Evolutionary conservation across 495 filamentous ascomycete species (phyloP), one percentile per base, ranked within the genome.

Genomic region (Staphylotrichum longicolle): DNA sequence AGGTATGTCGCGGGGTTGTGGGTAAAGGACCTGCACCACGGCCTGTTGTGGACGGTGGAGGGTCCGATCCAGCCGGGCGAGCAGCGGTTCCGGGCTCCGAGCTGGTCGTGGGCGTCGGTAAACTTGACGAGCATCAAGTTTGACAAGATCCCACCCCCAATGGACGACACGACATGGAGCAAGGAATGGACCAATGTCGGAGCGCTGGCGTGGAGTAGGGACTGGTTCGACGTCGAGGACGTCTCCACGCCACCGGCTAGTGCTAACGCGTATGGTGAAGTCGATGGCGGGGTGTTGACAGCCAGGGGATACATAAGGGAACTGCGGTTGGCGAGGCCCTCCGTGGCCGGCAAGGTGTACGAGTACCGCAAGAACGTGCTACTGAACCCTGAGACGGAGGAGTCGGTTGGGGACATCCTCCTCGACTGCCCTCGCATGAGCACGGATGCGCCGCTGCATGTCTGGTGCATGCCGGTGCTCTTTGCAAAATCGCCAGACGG

Each of bases 101-200:
- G 35, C 37, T 54, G 51, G 51, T 41, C 51, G n/a, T 54, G 35
- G 51, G 51, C 51, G 34, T 54, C 51, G n/a, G 15, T 54, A 2
- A 54, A 54, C 51, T 30, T 54, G 51, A 54, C 51, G 35, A 54
- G 51, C 35, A 54, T 54, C 51, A 54, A 54, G 35, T 54, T 54
- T 37, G 35, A 41, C 35, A 3, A 54, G 14, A 40, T 54, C 3
- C 51, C 51, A 27, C 20, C 20, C 20, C 20, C 20, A 27, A 27
- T 27, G 20, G 20, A 27, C 20, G 20, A 27, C 20, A 27, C 20
- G 20, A 1, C 6, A n/a, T 54, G 51, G 51, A 11, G 11, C 3
- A 39, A 40, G 51, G 51, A 41, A 4, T 54, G 51, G 51, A 40
- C 27, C 4, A 35, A 27, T n/a, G n/a, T 54, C 3, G 35, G 27